phyloP scores from a whole-genome alignment of 805 yeast species.

The Cyberlindnera meyerae region DNA sequence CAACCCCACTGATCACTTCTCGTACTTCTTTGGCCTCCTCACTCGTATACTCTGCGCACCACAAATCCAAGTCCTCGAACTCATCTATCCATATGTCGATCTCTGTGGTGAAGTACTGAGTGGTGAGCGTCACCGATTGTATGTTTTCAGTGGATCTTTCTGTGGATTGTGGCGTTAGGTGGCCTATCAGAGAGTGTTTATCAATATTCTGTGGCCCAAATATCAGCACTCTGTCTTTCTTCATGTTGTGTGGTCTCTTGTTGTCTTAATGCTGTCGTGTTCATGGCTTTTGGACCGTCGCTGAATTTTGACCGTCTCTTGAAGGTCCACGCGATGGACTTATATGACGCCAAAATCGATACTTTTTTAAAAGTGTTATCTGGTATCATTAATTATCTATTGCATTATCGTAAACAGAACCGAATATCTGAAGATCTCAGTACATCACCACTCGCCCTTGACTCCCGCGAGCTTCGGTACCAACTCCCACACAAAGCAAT shows the following conservation, averaged over 20 bases:
- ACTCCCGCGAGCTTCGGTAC: slow-evolving; percentile 6
- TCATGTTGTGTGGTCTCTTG: no score
- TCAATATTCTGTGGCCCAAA: slow-evolving; percentile 3
- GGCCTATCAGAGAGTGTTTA: slow-evolving; percentile 8
- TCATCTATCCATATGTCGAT: slow-evolving; percentile 30
- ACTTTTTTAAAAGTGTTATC: no score
- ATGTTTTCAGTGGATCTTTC: slow-evolving; percentile 7
- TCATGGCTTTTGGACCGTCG: no score
- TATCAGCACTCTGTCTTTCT: slow-evolving; percentile 8
- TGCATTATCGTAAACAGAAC: no score
- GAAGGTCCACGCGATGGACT: no score
- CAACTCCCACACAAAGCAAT: slow-evolving; percentile 10
- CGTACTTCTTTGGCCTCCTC: slow-evolving; percentile 21
- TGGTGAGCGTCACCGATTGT: slow-evolving; percentile 21
- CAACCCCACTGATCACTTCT: slow-evolving; percentile 29
- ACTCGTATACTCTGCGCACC: slow-evolving; percentile 25
- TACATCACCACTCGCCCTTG: neutral
- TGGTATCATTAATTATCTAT: no score
- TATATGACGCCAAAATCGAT: no score
- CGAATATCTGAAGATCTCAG: no score
- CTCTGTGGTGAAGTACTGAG: slow-evolving; percentile 28
- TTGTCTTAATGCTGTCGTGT: no score
- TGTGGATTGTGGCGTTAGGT: neutral
- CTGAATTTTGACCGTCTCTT: no score
- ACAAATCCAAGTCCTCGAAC: slow-evolving; percentile 21